Evolutionary conservation across 2,329 filamentous ascomycete genomes (phyloP).

Genomic region (Microcyclospora pomicola): DNA sequence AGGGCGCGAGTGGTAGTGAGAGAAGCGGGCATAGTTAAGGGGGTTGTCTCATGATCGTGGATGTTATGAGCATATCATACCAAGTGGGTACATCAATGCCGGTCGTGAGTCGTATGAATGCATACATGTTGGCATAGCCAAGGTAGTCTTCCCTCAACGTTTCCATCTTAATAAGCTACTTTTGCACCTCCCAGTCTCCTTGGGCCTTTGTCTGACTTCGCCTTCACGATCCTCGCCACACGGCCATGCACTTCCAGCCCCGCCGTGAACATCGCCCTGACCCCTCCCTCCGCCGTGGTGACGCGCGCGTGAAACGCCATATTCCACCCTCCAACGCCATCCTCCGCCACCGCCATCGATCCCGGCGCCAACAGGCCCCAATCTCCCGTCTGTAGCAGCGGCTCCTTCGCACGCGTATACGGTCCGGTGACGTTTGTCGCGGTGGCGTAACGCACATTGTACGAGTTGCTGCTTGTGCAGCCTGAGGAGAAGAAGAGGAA

Average conservation of each 20-base stretch:
- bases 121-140: too few species aligned
- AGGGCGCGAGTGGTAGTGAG: too few species aligned
- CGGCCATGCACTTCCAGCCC: conserved; percentile 9
- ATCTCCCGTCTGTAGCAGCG: conserved; percentile 18
- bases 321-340: conserved; percentile 11
- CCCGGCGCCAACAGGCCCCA: conserved; percentile 21
- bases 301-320: conserved; percentile 23
- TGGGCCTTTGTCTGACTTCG: too few species aligned
- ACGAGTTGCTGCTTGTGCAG: conserved; percentile 18
- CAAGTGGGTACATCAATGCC: too few species aligned
- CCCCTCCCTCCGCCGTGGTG: conserved; percentile 9
- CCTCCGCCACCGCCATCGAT: conserved; percentile 14
- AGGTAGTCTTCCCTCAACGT: too few species aligned
- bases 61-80: too few species aligned
- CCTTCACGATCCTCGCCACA: too few species aligned
- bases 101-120: too few species aligned
- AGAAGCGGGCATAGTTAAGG: too few species aligned
- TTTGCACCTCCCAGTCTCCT: too few species aligned
- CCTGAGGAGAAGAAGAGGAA: conserved; percentile 25
- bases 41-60: too few species aligned
- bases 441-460: conserved; percentile 23
- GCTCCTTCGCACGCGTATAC: conserved; percentile 13
- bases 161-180: too few species aligned
- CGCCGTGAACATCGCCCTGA: conserved; percentile 23
- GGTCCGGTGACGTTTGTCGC: conserved; percentile 17